phyloP scores from a whole-genome alignment of 352 stramenopile species.

The Globisporangium paddicum region DNA sequence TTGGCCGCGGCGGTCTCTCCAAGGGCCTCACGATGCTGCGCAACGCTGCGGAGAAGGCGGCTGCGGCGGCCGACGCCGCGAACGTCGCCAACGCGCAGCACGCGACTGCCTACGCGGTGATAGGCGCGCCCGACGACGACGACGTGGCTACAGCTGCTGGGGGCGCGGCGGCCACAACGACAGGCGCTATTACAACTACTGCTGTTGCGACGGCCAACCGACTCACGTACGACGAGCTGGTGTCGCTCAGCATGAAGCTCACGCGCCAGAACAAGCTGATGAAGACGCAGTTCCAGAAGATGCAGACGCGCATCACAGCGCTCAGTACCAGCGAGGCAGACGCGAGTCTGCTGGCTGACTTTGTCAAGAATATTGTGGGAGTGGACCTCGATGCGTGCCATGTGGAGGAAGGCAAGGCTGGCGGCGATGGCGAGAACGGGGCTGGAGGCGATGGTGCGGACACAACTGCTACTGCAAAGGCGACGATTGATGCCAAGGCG shows the following conservation, averaged over 20 bases:
- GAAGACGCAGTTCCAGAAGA: conserved; percentile 81
- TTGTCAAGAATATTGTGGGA: conserved; percentile 63
- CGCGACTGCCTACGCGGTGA: conserved; percentile 3
- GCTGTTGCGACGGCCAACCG: conserved; percentile 10
- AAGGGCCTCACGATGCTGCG: conserved; percentile 82
- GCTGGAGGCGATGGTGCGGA: conserved; percentile 6
- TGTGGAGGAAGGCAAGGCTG: conserved; percentile 13
- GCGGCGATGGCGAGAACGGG: not conserved
- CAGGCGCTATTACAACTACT: not conserved
- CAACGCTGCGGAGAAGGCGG: conserved; percentile 26
- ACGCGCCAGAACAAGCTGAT: conserved; percentile 87
- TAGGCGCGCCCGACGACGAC: conserved; percentile 3
- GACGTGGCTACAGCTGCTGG: not conserved
- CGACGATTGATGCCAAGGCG: conserved; percentile 38
- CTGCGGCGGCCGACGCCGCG: conserved; percentile 3
- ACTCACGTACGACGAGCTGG: conserved; percentile 77
- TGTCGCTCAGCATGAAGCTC: conserved; percentile 85
- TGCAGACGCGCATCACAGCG: conserved; percentile 41
- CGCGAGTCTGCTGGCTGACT: conserved; percentile 34
- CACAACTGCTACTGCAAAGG: not conserved
- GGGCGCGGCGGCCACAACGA: not conserved
- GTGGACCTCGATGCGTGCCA: conserved; percentile 60
- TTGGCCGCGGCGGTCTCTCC: conserved; percentile 61
- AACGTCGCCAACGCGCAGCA: conserved; percentile 6
- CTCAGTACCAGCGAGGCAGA: conserved; percentile 42